These are phyloP conservation scores for Cornus florida DNA, from an alignment of 148 eudicot species.

Conservation along the genomic window DNA sequence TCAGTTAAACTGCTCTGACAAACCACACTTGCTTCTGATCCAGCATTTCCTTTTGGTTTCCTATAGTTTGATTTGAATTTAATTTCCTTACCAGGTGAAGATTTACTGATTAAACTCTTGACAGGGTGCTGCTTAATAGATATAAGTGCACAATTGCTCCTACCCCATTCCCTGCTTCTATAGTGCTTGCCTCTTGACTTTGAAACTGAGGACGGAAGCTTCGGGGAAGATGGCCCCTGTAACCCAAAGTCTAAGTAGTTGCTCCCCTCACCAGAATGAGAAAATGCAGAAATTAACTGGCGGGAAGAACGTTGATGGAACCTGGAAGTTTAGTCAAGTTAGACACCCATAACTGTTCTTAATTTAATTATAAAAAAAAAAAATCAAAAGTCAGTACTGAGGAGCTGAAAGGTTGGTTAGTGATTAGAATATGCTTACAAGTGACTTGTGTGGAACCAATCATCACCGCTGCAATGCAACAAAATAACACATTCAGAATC, in stretches of 20 bases:
- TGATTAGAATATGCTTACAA: slow-evolving; percentile 32
- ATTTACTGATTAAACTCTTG: slow-evolving; percentile 30
- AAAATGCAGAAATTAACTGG: slow-evolving; percentile 43
- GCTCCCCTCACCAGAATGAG: slow-evolving; percentile 36
- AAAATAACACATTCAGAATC: slow-evolving; percentile 7
- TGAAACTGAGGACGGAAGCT: slow-evolving; percentile 60
- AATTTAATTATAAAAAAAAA: background rate
- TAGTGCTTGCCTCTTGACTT: slow-evolving; percentile 58
- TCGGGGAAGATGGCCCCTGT: slow-evolving; percentile 42
- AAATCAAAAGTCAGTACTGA: background rate
- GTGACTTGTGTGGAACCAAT: slow-evolving; percentile 61
- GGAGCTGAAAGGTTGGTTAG: background rate
- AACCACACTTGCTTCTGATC: slow-evolving; percentile 20
- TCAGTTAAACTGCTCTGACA: slow-evolving; percentile 26
- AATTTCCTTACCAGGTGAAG: slow-evolving; percentile 19
- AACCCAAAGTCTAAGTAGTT: slow-evolving; percentile 18
- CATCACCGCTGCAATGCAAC: slow-evolving; percentile 53
- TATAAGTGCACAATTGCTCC: slow-evolving; percentile 11
- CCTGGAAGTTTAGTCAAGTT: slow-evolving; percentile 34
- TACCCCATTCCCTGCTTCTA: slow-evolving; percentile 32
- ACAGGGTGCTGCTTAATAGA: slow-evolving; percentile 33
- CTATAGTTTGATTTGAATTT: slow-evolving; percentile 15
- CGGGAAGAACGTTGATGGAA: slow-evolving; percentile 58
- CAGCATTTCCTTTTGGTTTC: slow-evolving; percentile 13
- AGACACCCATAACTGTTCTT: background rate